Percentiles rank a stretch among this genome's conserved stretches.
phyloP scores from a whole-genome alignment of 495 filamentous ascomycete species.

The Zalerion maritima region DNA sequence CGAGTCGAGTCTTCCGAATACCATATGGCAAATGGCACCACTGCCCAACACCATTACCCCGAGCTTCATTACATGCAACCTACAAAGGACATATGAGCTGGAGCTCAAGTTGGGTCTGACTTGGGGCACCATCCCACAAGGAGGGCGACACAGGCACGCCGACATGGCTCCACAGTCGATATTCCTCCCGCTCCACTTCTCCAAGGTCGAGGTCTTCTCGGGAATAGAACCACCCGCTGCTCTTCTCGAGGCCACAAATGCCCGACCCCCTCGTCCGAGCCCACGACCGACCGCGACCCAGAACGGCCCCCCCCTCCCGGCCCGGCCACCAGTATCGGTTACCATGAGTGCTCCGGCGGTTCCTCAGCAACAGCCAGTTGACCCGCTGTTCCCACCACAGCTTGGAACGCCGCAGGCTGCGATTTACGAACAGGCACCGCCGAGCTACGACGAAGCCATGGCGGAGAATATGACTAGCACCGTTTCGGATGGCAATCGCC shows the following conservation, averaged over 20 bases:
- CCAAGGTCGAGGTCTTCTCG: conserved; percentile 63
- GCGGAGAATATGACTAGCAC: conserved; percentile 49
- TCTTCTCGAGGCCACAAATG: conserved; percentile 53
- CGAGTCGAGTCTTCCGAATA: conserved; percentile 51
- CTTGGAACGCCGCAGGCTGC: conserved; percentile 23
- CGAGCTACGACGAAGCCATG: conserved; percentile 86
- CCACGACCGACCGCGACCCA: conserved; percentile 6
- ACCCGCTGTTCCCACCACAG: conserved; percentile 34
- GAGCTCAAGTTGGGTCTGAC: conserved; percentile 66
- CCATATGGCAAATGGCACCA: conserved; percentile 50
- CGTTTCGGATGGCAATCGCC: conserved; percentile 17
- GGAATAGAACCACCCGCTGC: conserved; percentile 72
- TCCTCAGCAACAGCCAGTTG: conserved; percentile 8
- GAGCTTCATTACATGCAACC: conserved; percentile 78
- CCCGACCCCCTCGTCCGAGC: conserved; percentile 4
- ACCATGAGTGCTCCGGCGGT: conserved; percentile 1
- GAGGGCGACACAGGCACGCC: too few species aligned
- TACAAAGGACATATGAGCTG: conserved; percentile 65
- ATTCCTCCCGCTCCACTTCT: conserved; percentile 61
- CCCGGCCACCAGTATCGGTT: conserved; percentile 11
- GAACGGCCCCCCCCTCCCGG: conserved; percentile 12
- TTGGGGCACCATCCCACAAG: too few species aligned
- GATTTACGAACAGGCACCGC: conserved; percentile 47
- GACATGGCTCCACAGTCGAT: conserved; percentile 40
- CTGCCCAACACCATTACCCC: conserved; percentile 78